Evolutionary conservation across 2,329 filamentous ascomycete species (phyloP).

Genomic region (Botrytis hyacinthi): DNA sequence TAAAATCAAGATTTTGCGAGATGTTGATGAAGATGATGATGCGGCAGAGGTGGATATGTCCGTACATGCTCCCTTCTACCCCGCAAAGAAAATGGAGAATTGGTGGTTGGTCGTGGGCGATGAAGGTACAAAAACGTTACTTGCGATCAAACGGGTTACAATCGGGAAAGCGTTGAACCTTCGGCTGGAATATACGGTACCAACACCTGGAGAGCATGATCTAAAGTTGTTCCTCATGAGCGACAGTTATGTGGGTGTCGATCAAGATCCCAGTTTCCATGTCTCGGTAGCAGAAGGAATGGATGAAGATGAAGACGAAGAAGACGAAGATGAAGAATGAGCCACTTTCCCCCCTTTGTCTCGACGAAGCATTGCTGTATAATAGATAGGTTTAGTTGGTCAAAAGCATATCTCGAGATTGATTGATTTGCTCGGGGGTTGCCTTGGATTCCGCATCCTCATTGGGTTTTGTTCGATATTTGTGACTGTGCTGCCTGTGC

Average conservation of each 20-base stretch:
- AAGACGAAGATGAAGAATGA: slow-evolving; percentile 29
- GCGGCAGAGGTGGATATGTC: slow-evolving; percentile 70
- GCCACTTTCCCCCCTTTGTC: slow-evolving; percentile 24
- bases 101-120: slow-evolving; percentile 98
- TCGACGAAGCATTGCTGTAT: slow-evolving; percentile 35
- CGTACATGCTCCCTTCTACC: slow-evolving; percentile 95
- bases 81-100: slow-evolving; percentile 87
- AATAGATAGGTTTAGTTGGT: slow-evolving; percentile 36
- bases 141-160: slow-evolving; percentile 93
- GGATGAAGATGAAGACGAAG: slow-evolving; percentile 89
- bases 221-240: slow-evolving; percentile 94
- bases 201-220: slow-evolving; percentile 77
- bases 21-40: slow-evolving; percentile 70
- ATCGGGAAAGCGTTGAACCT: slow-evolving; percentile 76
- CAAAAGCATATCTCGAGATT: slow-evolving; percentile 26
- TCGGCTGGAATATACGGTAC: slow-evolving; percentile 84
- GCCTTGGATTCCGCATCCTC: slow-evolving; percentile 25
- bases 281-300: slow-evolving; percentile 86
- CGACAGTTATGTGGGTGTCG: slow-evolving; percentile 94
- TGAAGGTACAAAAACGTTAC: slow-evolving; percentile 79
- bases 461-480: slow-evolving; percentile 30
- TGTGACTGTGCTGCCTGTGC: slow-evolving; percentile 35
- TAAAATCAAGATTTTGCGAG: slow-evolving; percentile 79
- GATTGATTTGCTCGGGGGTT: slow-evolving; percentile 24
- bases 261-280: slow-evolving; percentile 88